A percentile compares a stretch with the other conserved stretches of the same genome.
These are phyloP conservation scores for Microcyclospora tardicrescens DNA, from an alignment of 2,329 filamentous ascomycete genomes.

Conservation along the genomic window DNA sequence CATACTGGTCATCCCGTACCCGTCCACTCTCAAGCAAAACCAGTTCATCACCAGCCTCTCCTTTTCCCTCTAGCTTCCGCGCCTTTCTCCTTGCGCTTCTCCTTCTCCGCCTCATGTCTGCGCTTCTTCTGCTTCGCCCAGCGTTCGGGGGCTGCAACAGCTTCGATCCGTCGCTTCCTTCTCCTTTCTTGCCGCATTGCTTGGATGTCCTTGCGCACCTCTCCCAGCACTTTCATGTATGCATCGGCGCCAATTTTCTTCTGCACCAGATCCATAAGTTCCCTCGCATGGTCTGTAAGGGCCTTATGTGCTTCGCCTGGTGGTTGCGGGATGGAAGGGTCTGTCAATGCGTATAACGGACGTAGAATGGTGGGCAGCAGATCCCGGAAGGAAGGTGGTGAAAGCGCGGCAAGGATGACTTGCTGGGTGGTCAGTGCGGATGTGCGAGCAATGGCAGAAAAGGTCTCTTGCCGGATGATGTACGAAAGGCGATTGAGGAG, in stretches of 20 bases:
- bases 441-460: constrained; percentile 48
- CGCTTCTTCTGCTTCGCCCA: constrained; percentile 67
- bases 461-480: constrained; percentile 62
- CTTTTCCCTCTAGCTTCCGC: constrained; percentile 58
- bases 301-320: constrained; percentile 48
- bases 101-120: constrained; percentile 74
- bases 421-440: constrained; percentile 60
- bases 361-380: constrained; percentile 50
- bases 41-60: constrained; percentile 48
- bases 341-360: constrained; percentile 71
- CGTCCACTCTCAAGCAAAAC: background rate
- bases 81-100: constrained; percentile 66
- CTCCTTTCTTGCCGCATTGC: constrained; percentile 60
- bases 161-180: constrained; percentile 79
- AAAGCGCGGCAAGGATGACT: background rate
- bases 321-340: constrained; percentile 52
- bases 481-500: constrained; percentile 67
- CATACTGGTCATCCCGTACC: too few species aligned
- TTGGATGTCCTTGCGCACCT: constrained; percentile 60
- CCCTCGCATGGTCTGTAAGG: constrained; percentile 58
- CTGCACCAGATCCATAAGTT: constrained; percentile 71
- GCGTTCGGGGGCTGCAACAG: constrained; percentile 67
- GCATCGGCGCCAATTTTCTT: constrained; percentile 68
- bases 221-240: constrained; percentile 62
- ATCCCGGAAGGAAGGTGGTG: constrained; percentile 47